Base-by-base conservation (phyloP, 495 filamentous ascomycete genomes). In the Penicillium tannophilum region DNA sequence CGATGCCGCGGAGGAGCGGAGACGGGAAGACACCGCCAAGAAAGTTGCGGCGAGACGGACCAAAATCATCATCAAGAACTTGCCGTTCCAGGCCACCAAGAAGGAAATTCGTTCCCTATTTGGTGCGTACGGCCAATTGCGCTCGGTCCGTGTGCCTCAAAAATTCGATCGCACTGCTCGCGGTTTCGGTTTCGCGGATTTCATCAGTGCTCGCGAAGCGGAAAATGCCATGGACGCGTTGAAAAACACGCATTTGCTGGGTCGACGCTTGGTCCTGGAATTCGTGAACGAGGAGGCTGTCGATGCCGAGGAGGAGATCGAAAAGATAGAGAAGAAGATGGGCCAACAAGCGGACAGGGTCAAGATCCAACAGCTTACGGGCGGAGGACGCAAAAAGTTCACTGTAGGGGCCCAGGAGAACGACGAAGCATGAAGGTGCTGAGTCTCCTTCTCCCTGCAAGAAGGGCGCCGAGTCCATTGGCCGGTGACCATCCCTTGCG, bases 11-110 rank as follows among this genome's bases (percentile, higher is more conserved):
- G 90, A 94, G 67, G 90, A 95, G 70, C 83, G 86, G 53, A 86
- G 87, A 68, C 87, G 86, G 59, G 87, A 91, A 56, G 92, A 96
- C 63, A 84, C 82, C 19, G 86, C 86, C 55, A 94, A 91, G 79
- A 92, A 90, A 70, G 69, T 83, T 16, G 84, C 87, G 4, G 83
- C 82, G 24, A 84, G 85, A 63, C 82, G 84, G 52, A 97, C 92
- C 33, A 97, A 98, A 79, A 87, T 99, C 65, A 89, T 98, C 72
- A 90, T 98, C 79, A 98, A 98, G 80, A 99, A 99, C 78, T 75
- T 99, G 68, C 94, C 94, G 9, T 99, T 99, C 78, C 90, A 98
- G 75, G 88, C 89, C 10, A 89, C 85, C 43, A 97, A 96, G 80
- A 92, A 94, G 69, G 95, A 99, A 64, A 79, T 99, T 31, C 84